Conservation (phyloP, 2,329 filamentous ascomycete genomes). For the Cladosporium oxysporum region DNA sequence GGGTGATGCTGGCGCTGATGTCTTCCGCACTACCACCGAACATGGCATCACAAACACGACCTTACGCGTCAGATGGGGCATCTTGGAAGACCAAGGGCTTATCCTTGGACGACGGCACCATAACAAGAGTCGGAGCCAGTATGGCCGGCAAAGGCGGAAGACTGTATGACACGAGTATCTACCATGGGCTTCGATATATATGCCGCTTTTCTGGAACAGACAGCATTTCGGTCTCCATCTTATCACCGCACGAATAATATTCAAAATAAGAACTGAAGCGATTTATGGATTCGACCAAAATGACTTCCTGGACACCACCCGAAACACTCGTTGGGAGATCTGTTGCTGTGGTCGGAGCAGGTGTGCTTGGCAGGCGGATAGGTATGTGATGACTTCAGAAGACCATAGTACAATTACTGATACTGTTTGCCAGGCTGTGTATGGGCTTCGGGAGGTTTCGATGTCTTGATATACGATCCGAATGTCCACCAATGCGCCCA, state of each 20-base stretch:
- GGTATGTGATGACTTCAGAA: not conserved
- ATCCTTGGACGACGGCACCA: not conserved
- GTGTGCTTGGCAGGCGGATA: slow-evolving; percentile 48
- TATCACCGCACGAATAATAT: not conserved
- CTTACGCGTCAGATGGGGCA: not conserved
- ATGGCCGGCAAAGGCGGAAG: slow-evolving; percentile 1
- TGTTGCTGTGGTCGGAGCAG: slow-evolving; percentile 68
- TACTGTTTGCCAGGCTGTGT: not conserved
- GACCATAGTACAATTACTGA: not conserved
- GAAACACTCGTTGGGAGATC: slow-evolving; percentile 93
- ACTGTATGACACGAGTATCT: not conserved
- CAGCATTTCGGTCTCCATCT: not conserved
- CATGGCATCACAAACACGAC: not conserved
- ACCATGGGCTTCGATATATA: not conserved
- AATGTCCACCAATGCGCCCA: slow-evolving; percentile 39
- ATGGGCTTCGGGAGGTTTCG: slow-evolving; percentile 41
- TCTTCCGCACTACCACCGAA: not conserved
- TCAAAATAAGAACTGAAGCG: not conserved
- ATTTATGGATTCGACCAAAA: slow-evolving; percentile 27
- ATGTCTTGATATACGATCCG: slow-evolving; percentile 48
- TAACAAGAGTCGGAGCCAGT: not conserved
- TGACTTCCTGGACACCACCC: slow-evolving; percentile 84
- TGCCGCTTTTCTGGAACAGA: not conserved
- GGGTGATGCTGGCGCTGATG: not conserved
- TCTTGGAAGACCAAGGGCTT: not conserved